These are phyloP conservation scores for Hygrophoropsis aurantiaca DNA, from an alignment of 768 basidiomycete species.

Conservation along the genomic window DNA sequence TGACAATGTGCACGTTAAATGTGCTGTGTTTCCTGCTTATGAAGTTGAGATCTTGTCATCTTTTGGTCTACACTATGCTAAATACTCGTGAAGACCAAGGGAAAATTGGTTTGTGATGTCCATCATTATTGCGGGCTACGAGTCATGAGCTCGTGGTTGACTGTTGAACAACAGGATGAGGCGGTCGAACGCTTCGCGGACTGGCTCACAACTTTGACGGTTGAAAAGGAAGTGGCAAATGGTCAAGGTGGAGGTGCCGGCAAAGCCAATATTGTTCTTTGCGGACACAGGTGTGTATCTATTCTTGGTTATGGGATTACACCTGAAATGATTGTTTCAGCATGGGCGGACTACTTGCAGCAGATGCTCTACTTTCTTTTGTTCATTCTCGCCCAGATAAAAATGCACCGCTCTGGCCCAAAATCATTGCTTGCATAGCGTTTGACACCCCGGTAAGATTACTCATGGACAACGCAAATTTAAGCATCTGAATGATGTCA, in stretches of 20 bases:
- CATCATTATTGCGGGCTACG: neutral
- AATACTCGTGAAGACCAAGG: slow-evolving; percentile 67
- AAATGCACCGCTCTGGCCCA: slow-evolving; percentile 79
- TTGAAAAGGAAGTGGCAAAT: slow-evolving; percentile 78
- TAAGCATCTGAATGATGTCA: neutral
- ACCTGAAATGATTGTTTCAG: no score
- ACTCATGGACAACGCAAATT: slow-evolving; percentile 2
- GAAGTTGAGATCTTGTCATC: slow-evolving; percentile 50
- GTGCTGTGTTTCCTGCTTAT: slow-evolving; percentile 84
- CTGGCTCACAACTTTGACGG: slow-evolving; percentile 87
- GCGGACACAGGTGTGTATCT: slow-evolving; percentile 77
- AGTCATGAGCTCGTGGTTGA: neutral
- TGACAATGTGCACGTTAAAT: slow-evolving; percentile 58
- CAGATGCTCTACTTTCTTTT: slow-evolving; percentile 80
- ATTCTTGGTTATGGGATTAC: no score
- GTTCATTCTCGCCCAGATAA: slow-evolving; percentile 62
- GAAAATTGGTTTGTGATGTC: slow-evolving; percentile 67
- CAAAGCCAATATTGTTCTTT: slow-evolving; percentile 75
- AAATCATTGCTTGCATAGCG: slow-evolving; percentile 78
- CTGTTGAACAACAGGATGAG: slow-evolving; percentile 49
- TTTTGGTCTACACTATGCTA: neutral
- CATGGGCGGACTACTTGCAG: slow-evolving; percentile 90
- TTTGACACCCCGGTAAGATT: slow-evolving; percentile 85
- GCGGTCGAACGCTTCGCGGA: slow-evolving; percentile 87
- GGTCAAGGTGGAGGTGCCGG: slow-evolving; percentile 76